Evolutionary conservation across 2,329 filamentous ascomycete genomes (phyloP), one percentile per base, ranked within the genome.

Genomic region (Cladophialophora psammophila): DNA sequence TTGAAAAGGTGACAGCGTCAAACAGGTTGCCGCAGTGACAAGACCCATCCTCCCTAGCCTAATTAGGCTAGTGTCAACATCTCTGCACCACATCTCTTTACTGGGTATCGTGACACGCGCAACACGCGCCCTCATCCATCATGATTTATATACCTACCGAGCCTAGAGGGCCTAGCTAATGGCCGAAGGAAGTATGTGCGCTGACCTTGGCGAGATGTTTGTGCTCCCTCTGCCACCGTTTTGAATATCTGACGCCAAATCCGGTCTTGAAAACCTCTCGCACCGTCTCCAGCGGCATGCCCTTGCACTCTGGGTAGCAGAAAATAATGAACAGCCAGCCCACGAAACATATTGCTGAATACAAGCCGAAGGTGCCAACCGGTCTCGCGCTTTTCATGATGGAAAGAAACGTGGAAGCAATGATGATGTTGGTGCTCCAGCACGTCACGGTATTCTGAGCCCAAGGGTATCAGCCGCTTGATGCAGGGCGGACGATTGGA

Each of bases 351-450:
- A 97, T 81, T 0, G 77, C 74, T 0, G 90, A 90, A 79, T 97
- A 97, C n/a, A 91, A 77, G 0, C 87, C 85, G 81, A 97, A 97
- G 0, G 93, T 95, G 81, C 88, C 90, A 5, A 85, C 82, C 0
- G 93, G 90, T 5, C 87, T 90, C 71, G 96, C 76, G 9, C 82
- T 79, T 68, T 94, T 88, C 90, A 97, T 93, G 83, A 97, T 86
- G 0, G 93, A 93, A 73, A 98, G 76, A 74, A 97, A 98, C 0
- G 92, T 95, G 65, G 96, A 80, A 0, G 93, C 93, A 1, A 97
- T 85, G 26, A 95, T 78, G 68, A 96, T 95, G 77, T 98, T 98
- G n/a, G 90, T 88, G 3, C 85, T 86, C 94, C 94, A 98, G 75
- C 91, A 97, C 5, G 91, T 95, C 6, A 89, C 90, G 8, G 94